A percentile compares a stretch with the other conserved stretches of the same genome.
Evolutionary conservation across 2,329 filamentous ascomycete species (phyloP).

Genomic region (Colletotrichum truncatum): DNA sequence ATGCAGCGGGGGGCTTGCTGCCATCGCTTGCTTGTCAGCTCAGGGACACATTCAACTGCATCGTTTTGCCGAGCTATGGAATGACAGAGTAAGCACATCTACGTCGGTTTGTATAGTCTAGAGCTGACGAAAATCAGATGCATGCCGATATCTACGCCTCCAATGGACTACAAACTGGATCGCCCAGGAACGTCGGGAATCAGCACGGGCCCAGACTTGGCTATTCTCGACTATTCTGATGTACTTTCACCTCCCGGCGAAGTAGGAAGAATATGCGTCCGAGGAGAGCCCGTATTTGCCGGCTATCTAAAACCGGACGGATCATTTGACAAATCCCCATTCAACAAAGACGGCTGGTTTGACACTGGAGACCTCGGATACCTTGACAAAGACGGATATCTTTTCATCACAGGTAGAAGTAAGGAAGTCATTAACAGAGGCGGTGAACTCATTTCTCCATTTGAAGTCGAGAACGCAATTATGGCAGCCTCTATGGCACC

Average conservation of each 20-base stretch:
- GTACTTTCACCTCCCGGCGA: slow-evolving; percentile 38
- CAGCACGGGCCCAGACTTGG: slow-evolving; percentile 59
- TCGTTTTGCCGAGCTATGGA: slow-evolving; percentile 64
- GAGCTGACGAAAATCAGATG: slow-evolving; percentile 42
- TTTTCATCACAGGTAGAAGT: slow-evolving; percentile 63
- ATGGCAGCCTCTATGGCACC: slow-evolving; percentile 52
- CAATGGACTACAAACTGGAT: slow-evolving; percentile 60
- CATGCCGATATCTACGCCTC: slow-evolving; percentile 66
- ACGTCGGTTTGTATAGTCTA: too few species aligned
- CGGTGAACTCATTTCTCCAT: slow-evolving; percentile 67
- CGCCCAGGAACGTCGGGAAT: slow-evolving; percentile 62
- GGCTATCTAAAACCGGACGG: slow-evolving; percentile 58
- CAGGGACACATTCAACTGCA: slow-evolving; percentile 58
- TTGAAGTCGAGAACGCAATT: slow-evolving; percentile 67
- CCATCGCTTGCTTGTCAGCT: slow-evolving; percentile 59
- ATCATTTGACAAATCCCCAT: slow-evolving; percentile 52
- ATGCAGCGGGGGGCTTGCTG: slow-evolving; percentile 62
- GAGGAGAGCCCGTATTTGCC: slow-evolving; percentile 59
- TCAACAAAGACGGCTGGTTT: slow-evolving; percentile 60
- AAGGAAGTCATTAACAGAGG: slow-evolving; percentile 68
- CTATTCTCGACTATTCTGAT: slow-evolving; percentile 55
- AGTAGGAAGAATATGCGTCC: slow-evolving; percentile 59
- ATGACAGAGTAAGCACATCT: slow-evolving; percentile 63
- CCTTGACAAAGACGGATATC: slow-evolving; percentile 58
- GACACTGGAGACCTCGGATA: slow-evolving; percentile 65